phyloP scores from a whole-genome alignment of 2,329 filamentous ascomycete genomes.

The Botrytis galanthina region DNA sequence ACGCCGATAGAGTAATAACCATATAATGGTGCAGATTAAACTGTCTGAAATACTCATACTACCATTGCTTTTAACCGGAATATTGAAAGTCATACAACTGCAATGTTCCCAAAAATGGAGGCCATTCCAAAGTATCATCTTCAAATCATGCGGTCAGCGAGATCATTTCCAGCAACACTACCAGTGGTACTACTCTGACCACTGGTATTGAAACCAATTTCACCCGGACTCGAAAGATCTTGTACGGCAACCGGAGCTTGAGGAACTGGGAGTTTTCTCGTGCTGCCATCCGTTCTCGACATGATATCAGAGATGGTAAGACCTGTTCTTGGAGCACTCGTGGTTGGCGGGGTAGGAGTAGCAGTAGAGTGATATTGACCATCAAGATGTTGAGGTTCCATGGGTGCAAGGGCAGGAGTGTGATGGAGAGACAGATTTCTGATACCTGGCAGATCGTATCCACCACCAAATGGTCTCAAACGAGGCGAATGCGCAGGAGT shows the following conservation, averaged over 20 bases:
- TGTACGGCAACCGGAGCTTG: conserved; percentile 85
- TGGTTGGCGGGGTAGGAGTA: conserved; percentile 49
- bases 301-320: conserved; percentile 91
- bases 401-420: conserved; percentile 64
- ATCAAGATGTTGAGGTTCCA: conserved; percentile 51
- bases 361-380: conserved; percentile 48
- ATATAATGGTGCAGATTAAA: background rate
- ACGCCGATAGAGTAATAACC: background rate
- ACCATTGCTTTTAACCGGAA: background rate
- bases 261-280: conserved; percentile 86
- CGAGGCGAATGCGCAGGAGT: conserved; percentile 94
- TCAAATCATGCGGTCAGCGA: conserved; percentile 52
- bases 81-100: background rate
- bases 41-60: background rate
- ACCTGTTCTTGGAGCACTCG: conserved; percentile 53
- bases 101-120: background rate
- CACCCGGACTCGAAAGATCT: conserved; percentile 70
- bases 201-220: conserved; percentile 60
- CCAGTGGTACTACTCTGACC: conserved; percentile 75
- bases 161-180: conserved; percentile 71
- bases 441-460: conserved; percentile 83
- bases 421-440: conserved; percentile 68
- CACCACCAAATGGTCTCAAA: conserved; percentile 67
- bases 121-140: conserved; percentile 23
- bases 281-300: conserved; percentile 79